These are phyloP conservation scores for Gnaphalium uliginosum DNA, from an alignment of 129 eudicot genomes.

Conservation along the genomic window DNA sequence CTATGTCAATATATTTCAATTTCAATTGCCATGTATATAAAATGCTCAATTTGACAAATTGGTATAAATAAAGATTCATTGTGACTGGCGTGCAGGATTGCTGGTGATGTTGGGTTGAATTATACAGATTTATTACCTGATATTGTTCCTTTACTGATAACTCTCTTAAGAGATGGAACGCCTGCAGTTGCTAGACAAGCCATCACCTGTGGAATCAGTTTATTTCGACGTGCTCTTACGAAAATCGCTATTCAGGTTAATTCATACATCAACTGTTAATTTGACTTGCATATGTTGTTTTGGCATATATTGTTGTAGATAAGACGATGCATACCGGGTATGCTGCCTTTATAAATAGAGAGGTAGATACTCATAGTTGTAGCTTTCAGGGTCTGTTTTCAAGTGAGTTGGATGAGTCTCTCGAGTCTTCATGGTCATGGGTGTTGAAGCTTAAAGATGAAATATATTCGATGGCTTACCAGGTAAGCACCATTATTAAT, in stretches of 20 bases:
- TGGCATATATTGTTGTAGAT: too few relatives aligned
- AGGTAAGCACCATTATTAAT: constrained; percentile 46
- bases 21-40: too few relatives aligned
- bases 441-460: constrained; percentile 76
- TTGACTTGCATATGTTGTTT: background rate
- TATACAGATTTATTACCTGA: constrained; percentile 63
- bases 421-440: constrained; percentile 79
- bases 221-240: constrained; percentile 58
- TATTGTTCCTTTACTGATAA: constrained; percentile 64
- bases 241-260: constrained; percentile 73
- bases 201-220: constrained; percentile 58
- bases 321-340: constrained; percentile 1
- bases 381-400: constrained; percentile 70
- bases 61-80: background rate
- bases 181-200: constrained; percentile 99
- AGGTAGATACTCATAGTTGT: constrained; percentile 20
- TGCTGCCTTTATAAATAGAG: background rate
- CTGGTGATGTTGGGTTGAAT: constrained; percentile 82
- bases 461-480: constrained; percentile 73
- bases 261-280: background rate
- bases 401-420: constrained; percentile 61
- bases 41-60: too few relatives aligned
- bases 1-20: background rate
- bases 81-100: constrained; percentile 49
- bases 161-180: constrained; percentile 65